These are phyloP conservation scores for Corymbia calophylla DNA, from an alignment of 441 rosid genomes.

Conservation along the genomic window DNA sequence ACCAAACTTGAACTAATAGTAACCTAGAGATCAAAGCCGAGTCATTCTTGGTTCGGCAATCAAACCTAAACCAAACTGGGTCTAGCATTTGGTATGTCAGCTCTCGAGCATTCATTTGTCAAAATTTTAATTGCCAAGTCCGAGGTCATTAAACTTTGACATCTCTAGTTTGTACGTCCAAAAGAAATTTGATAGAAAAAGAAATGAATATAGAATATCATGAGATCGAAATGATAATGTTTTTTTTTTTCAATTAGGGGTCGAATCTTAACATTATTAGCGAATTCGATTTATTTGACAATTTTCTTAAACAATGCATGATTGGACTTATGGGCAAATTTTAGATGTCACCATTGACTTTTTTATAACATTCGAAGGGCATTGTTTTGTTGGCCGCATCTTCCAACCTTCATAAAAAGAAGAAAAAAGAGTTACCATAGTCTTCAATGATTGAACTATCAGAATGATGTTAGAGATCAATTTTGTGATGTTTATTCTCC, in stretches of 20 bases:
- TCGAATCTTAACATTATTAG: background rate
- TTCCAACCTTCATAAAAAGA: background rate
- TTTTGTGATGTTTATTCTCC: background rate
- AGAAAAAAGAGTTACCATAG: background rate
- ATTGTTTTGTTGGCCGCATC: background rate
- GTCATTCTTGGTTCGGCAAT: background rate
- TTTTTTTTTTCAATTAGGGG: background rate
- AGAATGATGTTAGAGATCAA: background rate
- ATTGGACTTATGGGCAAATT: background rate
- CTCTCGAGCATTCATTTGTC: background rate
- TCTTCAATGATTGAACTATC: background rate
- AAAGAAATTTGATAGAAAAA: background rate
- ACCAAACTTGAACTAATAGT: too few species aligned
- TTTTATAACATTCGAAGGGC: background rate
- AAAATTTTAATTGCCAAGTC: background rate
- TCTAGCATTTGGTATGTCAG: background rate
- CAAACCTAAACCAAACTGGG: background rate
- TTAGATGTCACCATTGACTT: fast-evolving
- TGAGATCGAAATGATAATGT: fast-evolving
- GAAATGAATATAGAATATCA: fast-evolving
- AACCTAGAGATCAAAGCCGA: background rate
- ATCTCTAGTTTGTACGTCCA: background rate
- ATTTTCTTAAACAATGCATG: background rate
- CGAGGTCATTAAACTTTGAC: background rate
- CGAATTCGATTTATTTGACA: background rate